Base-by-base conservation (phyloP, 2,329 filamentous ascomycete genomes). In the Huntiella moniliformis region DNA sequence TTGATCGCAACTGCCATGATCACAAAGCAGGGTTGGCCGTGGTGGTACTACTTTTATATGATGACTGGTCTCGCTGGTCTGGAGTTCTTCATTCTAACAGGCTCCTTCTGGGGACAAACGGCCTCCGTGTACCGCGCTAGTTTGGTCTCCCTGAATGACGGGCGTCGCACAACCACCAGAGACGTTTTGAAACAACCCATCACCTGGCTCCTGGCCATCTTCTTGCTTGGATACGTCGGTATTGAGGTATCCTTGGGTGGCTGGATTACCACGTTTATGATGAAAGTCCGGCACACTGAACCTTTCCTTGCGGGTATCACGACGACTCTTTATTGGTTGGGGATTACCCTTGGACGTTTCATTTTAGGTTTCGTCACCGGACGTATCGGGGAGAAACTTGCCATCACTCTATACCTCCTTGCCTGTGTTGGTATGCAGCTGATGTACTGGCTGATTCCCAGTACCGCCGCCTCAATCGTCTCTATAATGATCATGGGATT, bases 201-300 rank as follows among this genome's bases (percentile, higher is more conserved):
- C 3, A 79, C 79, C 3, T 87, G 82, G 80, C 64, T 84, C n/a
- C 67, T 75, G 38, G 70, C 82, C 2, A 50, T 80, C 1, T 92
- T 92, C 57, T 63, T 92, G 11, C 68, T 92, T 4, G 74, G 75
- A 6, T 92, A 92, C 55, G 78, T 88, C 1, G 85, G 85, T 3
- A 70, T 74, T 4, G 85, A 93, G 60, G 79, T 85, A 50, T 75
- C 74, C 1, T 64, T 86, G 2, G 79, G 79, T 7, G 63, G 83
- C 12, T 91, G 83, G 83, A 79, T 92, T 51, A 78, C 84, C 42
- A 79, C 78, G 1, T 92, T 93, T 57, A 92, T 93, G 82, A 74
- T 87, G n/a, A 66, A 72, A 15, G 77, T 86, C 17, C 73, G 86
- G 11, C 60, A 78, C 34, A 82, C 77, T 3, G 69, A 66, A 17